Conservation (phyloP, 2,329 filamentous ascomycete species). For the Furcasterigmium furcatum region DNA sequence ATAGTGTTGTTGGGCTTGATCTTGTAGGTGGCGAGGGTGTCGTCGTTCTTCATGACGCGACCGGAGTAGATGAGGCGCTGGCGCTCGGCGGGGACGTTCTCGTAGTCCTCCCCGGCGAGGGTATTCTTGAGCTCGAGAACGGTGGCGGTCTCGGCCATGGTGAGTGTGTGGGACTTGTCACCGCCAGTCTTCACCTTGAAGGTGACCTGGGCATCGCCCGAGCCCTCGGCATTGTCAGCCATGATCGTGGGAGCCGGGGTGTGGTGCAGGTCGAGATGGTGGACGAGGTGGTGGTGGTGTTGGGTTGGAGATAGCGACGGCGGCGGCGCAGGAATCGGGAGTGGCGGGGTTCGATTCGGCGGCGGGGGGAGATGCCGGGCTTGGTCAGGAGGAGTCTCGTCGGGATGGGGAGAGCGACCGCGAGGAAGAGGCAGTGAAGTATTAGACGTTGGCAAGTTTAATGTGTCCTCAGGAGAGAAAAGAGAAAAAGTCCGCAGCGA, state of each 20-base stretch:
- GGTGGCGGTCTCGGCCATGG: conserved; percentile 71
- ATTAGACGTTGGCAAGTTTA: too few species aligned
- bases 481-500: too few species aligned
- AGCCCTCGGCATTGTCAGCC: conserved; percentile 60
- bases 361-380: not conserved
- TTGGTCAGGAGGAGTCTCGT: too few species aligned
- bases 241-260: conserved; percentile 33
- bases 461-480: too few species aligned
- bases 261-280: not conserved
- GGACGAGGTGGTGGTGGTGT: not conserved
- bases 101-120: conserved; percentile 75
- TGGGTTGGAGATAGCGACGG: not conserved
- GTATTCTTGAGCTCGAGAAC: conserved; percentile 88
- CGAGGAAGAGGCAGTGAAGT: too few species aligned
- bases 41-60: conserved; percentile 91
- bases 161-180: conserved; percentile 80
- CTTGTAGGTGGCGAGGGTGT: conserved; percentile 82
- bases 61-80: conserved; percentile 98
- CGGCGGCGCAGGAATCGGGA: not conserved
- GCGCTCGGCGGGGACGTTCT: conserved; percentile 81
- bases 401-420: too few species aligned
- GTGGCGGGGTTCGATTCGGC: not conserved
- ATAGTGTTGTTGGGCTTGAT: conserved; percentile 95
- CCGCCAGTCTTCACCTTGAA: conserved; percentile 99
- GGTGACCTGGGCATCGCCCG: conserved; percentile 74